Evolutionary conservation across 2,329 filamentous ascomycete species (phyloP).

Genomic region (Chalaropsis ovoidea): DNA sequence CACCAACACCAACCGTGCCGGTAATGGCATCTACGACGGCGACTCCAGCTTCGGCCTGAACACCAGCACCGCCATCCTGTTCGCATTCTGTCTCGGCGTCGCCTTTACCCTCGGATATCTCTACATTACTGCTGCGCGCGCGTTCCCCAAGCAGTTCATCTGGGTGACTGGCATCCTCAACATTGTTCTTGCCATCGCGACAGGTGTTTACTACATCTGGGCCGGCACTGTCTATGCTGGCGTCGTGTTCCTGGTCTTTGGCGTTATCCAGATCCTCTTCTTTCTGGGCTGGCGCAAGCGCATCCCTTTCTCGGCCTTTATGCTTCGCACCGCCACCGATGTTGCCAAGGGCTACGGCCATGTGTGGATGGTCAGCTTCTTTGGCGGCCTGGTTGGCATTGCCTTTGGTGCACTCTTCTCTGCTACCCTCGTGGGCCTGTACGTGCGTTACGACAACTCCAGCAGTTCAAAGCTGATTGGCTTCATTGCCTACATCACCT

Average conservation of each 20-base stretch:
- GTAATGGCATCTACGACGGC: conserved; percentile 63
- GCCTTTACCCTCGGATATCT: conserved; percentile 65
- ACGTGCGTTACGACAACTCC: conserved; percentile 66
- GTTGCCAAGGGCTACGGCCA: conserved; percentile 76
- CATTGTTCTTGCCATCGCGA: conserved; percentile 72
- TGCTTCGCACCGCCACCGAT: conserved; percentile 78
- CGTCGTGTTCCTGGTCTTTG: conserved; percentile 77
- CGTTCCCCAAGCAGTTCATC: conserved; percentile 81
- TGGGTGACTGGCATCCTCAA: conserved; percentile 88
- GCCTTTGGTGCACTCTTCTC: conserved; percentile 78
- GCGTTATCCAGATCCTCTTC: conserved; percentile 67
- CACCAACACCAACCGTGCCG: conserved; percentile 64
- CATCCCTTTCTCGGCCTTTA: conserved; percentile 83
- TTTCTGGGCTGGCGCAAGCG: conserved; percentile 83
- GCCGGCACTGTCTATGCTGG: conserved; percentile 70
- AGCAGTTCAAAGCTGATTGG: conserved; percentile 64
- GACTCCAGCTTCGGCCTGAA: conserved; percentile 57
- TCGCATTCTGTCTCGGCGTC: conserved; percentile 67
- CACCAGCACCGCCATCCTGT: conserved; percentile 78
- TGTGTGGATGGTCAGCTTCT: conserved; percentile 73
- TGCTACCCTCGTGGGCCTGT: conserved; percentile 75
- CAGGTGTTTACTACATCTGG: conserved; percentile 75
- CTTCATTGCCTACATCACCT: conserved; percentile 75
- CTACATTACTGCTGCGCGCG: conserved; percentile 66
- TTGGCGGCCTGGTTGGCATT: conserved; percentile 67